A percentile compares a stretch with the other conserved stretches of the same genome.
These are phyloP conservation scores for Sporisorium scitamineum DNA, from an alignment of 1,284 basidiomycete genomes.

Conservation along the genomic window DNA sequence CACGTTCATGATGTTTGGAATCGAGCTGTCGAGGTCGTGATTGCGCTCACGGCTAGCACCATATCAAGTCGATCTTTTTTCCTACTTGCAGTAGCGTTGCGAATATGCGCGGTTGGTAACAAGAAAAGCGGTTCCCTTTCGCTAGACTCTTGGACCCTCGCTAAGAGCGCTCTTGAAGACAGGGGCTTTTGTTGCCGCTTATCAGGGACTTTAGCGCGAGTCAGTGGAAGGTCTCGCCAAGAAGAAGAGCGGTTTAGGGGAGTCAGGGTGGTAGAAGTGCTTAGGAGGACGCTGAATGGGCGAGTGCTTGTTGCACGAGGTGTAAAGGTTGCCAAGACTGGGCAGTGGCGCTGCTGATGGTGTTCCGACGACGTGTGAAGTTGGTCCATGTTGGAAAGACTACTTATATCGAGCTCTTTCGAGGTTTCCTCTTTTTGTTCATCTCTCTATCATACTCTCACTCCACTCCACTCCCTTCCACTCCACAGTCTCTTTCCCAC, in stretches of 20 bases:
- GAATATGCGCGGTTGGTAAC: background rate
- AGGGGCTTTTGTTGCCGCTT: background rate
- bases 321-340: background rate
- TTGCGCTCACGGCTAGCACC: no score
- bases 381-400: background rate
- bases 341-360: background rate
- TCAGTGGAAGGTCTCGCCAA: background rate
- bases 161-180: background rate
- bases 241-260: no score
- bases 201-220: background rate
- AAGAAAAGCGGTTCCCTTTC: background rate
- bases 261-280: background rate
- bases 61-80: background rate
- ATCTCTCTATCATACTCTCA: conserved; percentile 16
- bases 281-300: background rate
- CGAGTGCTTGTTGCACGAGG: background rate
- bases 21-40: no score
- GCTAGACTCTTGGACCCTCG: background rate
- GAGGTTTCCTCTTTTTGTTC: background rate
- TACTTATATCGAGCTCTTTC: conserved; percentile 19
- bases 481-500: conserved; percentile 6
- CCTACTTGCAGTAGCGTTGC: background rate
- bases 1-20: no score
- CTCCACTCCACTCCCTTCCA: conserved; percentile 30
- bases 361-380: background rate